A percentile compares a stretch with the other conserved stretches of the same genome.
Evolutionary conservation across 2,329 filamentous ascomycete species (phyloP).

Genomic region (Pseudogymnoascus sp.): DNA sequence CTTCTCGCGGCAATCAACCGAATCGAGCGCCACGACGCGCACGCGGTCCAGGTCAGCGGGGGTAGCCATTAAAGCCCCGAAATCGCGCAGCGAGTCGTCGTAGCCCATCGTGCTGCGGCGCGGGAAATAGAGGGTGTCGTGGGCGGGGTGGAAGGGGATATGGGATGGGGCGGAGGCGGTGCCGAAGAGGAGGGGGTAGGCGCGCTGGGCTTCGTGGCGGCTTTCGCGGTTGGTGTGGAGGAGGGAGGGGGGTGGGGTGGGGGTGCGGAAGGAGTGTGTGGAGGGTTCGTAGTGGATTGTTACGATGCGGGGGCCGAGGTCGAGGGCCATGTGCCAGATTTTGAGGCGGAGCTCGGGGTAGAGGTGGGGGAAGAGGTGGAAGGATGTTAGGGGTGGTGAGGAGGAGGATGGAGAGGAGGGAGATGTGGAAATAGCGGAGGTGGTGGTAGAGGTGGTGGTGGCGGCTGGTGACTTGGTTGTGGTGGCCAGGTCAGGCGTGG

Average conservation of each 20-base stretch:
- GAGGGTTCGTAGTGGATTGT: constrained; percentile 30
- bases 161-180: constrained; percentile 25
- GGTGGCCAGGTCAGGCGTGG: neutral
- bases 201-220: constrained; percentile 33
- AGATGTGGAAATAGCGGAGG: constrained; percentile 9
- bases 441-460: neutral
- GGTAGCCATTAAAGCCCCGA: constrained; percentile 30
- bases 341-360: constrained; percentile 25
- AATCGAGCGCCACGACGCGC: constrained; percentile 38
- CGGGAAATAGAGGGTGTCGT: constrained; percentile 26
- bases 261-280: constrained; percentile 32
- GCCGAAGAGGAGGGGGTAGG: constrained; percentile 29
- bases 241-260: constrained; percentile 33
- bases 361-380: constrained; percentile 22
- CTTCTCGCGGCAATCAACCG: constrained; percentile 37
- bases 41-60: constrained; percentile 29
- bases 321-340: constrained; percentile 21
- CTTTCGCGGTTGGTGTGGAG: constrained; percentile 38
- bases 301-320: constrained; percentile 19
- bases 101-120: constrained; percentile 30
- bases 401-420: neutral
- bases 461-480: neutral
- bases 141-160: constrained; percentile 25
- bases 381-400: constrained; percentile 13
- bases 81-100: constrained; percentile 33